phyloP scores from a whole-genome alignment of 345 rosid genomes.

The Eucalyptus coolabah region DNA sequence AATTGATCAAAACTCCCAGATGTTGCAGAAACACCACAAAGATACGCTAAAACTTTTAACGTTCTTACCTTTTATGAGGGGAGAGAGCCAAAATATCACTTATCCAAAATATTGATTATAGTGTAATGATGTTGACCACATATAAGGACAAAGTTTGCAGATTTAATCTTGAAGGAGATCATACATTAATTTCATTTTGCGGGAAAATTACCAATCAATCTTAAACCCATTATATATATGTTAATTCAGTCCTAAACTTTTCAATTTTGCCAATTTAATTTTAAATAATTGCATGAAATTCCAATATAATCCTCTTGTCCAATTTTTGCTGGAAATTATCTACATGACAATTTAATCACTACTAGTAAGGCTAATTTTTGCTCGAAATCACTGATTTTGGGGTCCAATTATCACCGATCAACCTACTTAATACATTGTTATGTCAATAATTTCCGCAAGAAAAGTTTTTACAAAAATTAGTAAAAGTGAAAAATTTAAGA shows the following conservation, averaged over 20 bases:
- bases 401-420: accelerated
- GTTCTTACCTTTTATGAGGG: no score
- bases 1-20: no score
- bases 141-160: not conserved
- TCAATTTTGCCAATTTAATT: not conserved
- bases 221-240: accelerated
- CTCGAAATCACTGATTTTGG: accelerated
- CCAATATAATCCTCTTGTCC: accelerated
- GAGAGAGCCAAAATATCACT: no score
- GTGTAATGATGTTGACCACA: not conserved
- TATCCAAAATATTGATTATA: not conserved
- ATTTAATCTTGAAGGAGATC: not conserved
- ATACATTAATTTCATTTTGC: not conserved
- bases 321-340: not conserved
- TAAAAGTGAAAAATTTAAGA: no score
- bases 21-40: no score
- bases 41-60: no score
- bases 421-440: not conserved
- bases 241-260: accelerated
- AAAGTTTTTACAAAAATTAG: no score
- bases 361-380: not conserved
- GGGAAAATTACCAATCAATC: not conserved
- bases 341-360: not conserved
- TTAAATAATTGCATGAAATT: accelerated
- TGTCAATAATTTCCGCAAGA: accelerated